Percentiles rank a stretch among this genome's conserved stretches.
phyloP scores from a whole-genome alignment of 257 asterid genomes.

The Solanum gandarillasii region DNA sequence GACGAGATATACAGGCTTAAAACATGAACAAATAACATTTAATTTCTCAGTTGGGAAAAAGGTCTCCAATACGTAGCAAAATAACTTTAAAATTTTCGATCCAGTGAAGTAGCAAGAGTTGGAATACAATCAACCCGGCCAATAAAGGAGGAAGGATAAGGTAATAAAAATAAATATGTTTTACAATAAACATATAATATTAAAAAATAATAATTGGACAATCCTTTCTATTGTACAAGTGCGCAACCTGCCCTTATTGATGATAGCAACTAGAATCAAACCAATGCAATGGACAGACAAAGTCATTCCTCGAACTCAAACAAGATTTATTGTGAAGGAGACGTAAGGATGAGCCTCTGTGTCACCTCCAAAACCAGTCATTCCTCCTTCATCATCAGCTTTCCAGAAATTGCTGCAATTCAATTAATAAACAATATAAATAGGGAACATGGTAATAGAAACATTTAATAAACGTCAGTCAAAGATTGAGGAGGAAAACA shows the following conservation, averaged over 20 bases:
- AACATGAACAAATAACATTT: background rate
- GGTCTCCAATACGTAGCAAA: background rate
- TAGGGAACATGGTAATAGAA: background rate
- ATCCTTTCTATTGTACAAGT: constrained; percentile 21
- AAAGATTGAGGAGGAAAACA: background rate
- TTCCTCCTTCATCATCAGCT: constrained; percentile 71
- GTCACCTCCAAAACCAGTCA: constrained; percentile 59
- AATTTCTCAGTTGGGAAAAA: background rate
- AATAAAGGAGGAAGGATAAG: background rate
- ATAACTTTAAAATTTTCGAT: background rate
- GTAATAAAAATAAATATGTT: background rate
- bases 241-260: constrained; percentile 20
- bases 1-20: background rate
- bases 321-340: constrained; percentile 82
- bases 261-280: constrained; percentile 8
- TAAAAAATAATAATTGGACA: constrained; percentile 6
- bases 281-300: constrained; percentile 20
- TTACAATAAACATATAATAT: constrained; percentile 17
- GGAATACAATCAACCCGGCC: background rate
- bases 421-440: constrained; percentile 4
- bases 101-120: background rate
- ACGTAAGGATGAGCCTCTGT: constrained; percentile 72
- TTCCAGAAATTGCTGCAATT: constrained; percentile 78
- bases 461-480: background rate
- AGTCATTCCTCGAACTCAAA: constrained; percentile 22